Evolutionary conservation across 805 yeast genomes (phyloP).

Genomic region (Myxozyma vanderwaltii): DNA sequence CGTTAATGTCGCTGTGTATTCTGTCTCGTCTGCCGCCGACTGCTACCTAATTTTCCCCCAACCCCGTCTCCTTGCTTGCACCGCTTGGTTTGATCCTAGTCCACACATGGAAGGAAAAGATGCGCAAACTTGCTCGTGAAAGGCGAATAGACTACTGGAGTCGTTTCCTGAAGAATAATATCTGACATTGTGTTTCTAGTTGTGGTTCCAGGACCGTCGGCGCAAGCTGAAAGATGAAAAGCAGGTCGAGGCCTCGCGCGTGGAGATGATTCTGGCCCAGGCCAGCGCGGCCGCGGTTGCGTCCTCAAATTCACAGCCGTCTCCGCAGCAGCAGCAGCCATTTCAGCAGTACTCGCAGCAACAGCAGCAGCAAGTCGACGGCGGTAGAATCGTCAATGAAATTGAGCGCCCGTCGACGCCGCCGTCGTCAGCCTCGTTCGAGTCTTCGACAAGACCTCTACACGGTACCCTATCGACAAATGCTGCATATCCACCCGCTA

Average conservation of each 20-base stretch:
- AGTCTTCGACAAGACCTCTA: constrained; percentile 1
- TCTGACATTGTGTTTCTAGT: constrained; percentile 5
- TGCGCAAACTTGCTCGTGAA: neutral
- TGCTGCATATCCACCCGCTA: constrained; percentile 13
- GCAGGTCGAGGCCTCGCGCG: constrained; percentile 12
- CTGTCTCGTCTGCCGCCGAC: no score
- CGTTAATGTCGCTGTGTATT: no score
- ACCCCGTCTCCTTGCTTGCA: neutral
- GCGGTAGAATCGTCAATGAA: neutral
- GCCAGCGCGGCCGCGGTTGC: constrained; percentile 16
- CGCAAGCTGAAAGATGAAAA: constrained; percentile 22
- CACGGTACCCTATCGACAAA: neutral
- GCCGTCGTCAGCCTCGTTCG: constrained; percentile 19
- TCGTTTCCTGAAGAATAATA: neutral
- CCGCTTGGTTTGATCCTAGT: neutral
- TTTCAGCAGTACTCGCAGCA: neutral
- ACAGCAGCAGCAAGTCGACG: neutral
- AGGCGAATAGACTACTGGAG: neutral
- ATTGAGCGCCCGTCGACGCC: constrained; percentile 15
- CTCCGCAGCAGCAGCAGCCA: neutral
- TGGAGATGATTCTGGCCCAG: constrained; percentile 26
- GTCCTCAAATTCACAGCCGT: no score
- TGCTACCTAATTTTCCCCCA: neutral
- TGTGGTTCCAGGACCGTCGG: constrained; percentile 31
- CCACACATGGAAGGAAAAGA: neutral